phyloP scores from a whole-genome alignment of 2,329 filamentous ascomycete genomes.

The Zymoseptoria crescenta region DNA sequence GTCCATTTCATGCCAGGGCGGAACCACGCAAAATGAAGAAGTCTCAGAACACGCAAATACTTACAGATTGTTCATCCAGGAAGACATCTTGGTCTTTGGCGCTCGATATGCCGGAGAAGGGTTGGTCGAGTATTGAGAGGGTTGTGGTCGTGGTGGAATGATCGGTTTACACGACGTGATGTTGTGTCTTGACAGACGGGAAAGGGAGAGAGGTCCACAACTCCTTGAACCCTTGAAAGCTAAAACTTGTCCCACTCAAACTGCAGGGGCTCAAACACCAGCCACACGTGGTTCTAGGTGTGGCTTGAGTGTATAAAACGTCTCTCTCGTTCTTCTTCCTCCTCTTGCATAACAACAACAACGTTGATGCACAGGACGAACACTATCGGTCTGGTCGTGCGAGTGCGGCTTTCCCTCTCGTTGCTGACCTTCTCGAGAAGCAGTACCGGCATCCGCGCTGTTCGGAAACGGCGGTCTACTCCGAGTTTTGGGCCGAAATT shows the following conservation, averaged over 20 bases:
- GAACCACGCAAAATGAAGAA: constrained; percentile 14
- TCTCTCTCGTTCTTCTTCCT: background rate
- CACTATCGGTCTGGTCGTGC: background rate
- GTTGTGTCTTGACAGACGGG: constrained; percentile 29
- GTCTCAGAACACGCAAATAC: constrained; percentile 19
- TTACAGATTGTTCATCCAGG: constrained; percentile 34
- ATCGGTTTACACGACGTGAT: constrained; percentile 23
- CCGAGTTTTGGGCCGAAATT: background rate
- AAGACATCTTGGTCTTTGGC: constrained; percentile 54
- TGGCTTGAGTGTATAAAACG: background rate
- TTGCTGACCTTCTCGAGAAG: background rate
- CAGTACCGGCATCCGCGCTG: no score
- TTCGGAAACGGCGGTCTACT: background rate
- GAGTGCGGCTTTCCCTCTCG: no score
- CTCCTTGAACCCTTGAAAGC: background rate
- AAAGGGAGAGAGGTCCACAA: background rate
- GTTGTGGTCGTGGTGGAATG: constrained; percentile 23
- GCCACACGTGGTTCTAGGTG: no score
- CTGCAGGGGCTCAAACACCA: no score
- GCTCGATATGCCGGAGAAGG: constrained; percentile 65
- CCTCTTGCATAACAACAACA: no score
- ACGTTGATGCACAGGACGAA: background rate
- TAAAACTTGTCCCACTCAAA: background rate
- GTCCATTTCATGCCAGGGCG: constrained; percentile 16
- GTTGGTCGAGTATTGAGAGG: constrained; percentile 51